These are phyloP conservation scores for Thalassiosira livingstoniorum DNA, from an alignment of 352 stramenopile species.

Conservation along the genomic window DNA sequence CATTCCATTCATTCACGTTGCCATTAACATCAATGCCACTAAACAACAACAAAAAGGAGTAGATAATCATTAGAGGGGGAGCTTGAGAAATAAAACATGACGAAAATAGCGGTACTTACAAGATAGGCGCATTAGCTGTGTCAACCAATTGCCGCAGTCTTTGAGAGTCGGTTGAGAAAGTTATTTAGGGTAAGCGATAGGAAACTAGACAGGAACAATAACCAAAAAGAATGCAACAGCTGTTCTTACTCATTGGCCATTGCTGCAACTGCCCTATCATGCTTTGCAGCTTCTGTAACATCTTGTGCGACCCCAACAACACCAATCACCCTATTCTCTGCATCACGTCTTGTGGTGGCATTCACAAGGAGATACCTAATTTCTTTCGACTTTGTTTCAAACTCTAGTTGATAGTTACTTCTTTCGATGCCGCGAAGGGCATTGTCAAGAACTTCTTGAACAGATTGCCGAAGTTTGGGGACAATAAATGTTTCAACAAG, in stretches of 20 bases:
- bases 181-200: too few species aligned
- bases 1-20: conserved; percentile 87
- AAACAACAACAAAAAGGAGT: not conserved
- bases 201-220: too few species aligned
- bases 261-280: conserved; percentile 32
- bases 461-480: conserved; percentile 79
- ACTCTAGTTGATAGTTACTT: conserved; percentile 82
- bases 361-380: conserved; percentile 26
- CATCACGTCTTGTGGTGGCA: conserved; percentile 83
- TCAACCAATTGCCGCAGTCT: conserved; percentile 57
- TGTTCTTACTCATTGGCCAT: conserved; percentile 35
- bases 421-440: conserved; percentile 40
- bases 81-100: not conserved
- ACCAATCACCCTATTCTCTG: conserved; percentile 87
- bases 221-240: too few species aligned
- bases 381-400: not conserved
- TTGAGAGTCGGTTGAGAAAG: too few species aligned
- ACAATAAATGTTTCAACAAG: conserved; percentile 73
- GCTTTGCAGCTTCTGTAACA: conserved; percentile 9
- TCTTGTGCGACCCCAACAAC: too few species aligned
- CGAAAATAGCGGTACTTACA: conserved; percentile 36
- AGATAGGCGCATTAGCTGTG: conserved; percentile 63
- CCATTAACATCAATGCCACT: conserved; percentile 85
- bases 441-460: conserved; percentile 66
- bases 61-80: not conserved